A percentile compares a stretch with the other conserved stretches of the same genome.
phyloP scores from a whole-genome alignment of 2,329 filamentous ascomycete species.

The Boeremia lycopersici region DNA sequence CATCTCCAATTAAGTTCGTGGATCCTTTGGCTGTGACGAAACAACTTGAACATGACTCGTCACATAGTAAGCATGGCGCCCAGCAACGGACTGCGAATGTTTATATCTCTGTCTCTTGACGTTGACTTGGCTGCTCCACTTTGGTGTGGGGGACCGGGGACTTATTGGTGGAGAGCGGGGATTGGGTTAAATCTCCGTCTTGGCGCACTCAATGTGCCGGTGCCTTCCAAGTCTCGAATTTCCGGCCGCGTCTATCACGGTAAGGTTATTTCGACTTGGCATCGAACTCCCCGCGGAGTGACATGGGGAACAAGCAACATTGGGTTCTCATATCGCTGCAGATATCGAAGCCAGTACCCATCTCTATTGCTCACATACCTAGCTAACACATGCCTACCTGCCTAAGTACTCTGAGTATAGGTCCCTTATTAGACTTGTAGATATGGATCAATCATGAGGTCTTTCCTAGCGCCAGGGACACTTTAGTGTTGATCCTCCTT shows the following conservation, averaged over 20 bases:
- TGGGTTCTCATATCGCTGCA: neutral
- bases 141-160: neutral
- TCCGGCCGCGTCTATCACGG: neutral
- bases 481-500: too few species aligned
- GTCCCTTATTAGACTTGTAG: too few species aligned
- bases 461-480: too few species aligned
- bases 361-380: too few species aligned
- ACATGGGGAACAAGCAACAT: too few species aligned
- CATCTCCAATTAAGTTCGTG: neutral
- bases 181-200: constrained; percentile 10
- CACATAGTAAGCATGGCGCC: constrained; percentile 3
- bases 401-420: too few species aligned
- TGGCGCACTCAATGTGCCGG: constrained; percentile 10
- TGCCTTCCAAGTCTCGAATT: neutral
- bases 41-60: neutral
- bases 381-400: too few species aligned
- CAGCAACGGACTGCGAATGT: neutral
- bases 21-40: neutral
- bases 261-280: neutral
- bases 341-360: neutral
- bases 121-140: neutral
- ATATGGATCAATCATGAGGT: too few species aligned
- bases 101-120: neutral
- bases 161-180: constrained; percentile 2
- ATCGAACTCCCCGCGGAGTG: neutral